Evolutionary conservation across 768 basidiomycete genomes (phyloP).

Genomic region (Rhodosporidiobolus sp.): DNA sequence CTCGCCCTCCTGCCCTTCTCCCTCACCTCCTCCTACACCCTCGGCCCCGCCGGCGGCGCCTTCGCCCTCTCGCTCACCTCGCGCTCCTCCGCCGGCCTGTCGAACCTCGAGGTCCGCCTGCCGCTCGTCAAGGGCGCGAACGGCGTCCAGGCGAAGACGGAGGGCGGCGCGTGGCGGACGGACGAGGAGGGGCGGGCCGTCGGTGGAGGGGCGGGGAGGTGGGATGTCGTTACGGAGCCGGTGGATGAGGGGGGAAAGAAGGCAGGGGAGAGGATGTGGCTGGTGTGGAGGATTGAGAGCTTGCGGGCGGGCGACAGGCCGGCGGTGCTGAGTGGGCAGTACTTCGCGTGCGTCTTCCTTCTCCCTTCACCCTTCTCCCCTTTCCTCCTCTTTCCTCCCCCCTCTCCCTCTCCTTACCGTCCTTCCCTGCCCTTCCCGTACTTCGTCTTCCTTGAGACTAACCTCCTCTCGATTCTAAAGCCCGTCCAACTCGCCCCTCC

Average conservation of each 20-base stretch:
- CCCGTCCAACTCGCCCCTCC: constrained; percentile 5
- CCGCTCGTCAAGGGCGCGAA: constrained; percentile 26
- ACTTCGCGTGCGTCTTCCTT: constrained; percentile 10
- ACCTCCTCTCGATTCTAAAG: background rate
- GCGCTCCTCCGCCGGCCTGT: constrained; percentile 10
- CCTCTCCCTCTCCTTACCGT: background rate
- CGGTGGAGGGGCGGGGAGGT: constrained; percentile 30
- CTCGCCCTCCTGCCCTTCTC: constrained; percentile 33
- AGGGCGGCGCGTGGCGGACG: constrained; percentile 6
- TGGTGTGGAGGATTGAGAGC: constrained; percentile 28
- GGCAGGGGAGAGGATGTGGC: background rate
- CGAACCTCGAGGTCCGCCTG: constrained; percentile 20
- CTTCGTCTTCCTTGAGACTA: too few species aligned
- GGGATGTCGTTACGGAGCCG: constrained; percentile 12
- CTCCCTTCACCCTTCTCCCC: too few species aligned
- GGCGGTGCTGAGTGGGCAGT: constrained; percentile 27
- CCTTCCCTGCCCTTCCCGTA: background rate
- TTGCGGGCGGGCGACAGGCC: constrained; percentile 21
- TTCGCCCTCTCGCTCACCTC: constrained; percentile 24
- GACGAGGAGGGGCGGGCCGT: constrained; percentile 17
- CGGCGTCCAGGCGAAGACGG: background rate
- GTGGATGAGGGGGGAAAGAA: background rate
- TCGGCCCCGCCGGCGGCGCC: constrained; percentile 23
- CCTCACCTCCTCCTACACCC: constrained; percentile 15
- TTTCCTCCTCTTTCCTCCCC: background rate